phyloP scores from a whole-genome alignment of 768 basidiomycete species.

The Stropharia rugosoannulata region DNA sequence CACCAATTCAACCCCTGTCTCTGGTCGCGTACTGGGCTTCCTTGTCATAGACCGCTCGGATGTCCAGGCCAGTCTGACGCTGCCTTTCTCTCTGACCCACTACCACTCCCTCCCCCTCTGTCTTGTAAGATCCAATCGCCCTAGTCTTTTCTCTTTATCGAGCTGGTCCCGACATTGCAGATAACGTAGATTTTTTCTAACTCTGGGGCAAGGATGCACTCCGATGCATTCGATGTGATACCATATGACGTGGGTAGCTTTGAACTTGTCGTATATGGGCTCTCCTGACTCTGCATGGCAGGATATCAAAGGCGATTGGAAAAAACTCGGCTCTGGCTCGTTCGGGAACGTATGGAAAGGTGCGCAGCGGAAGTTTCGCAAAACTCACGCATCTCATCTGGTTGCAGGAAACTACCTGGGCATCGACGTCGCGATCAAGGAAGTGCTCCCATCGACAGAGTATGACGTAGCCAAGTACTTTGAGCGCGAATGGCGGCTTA shows the following conservation, averaged over 20 bases:
- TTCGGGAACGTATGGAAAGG: constrained; percentile 94
- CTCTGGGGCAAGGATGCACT: constrained; percentile 29
- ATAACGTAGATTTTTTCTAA: neutral
- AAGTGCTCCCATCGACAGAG: constrained; percentile 86
- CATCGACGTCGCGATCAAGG: constrained; percentile 95
- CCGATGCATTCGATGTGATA: constrained; percentile 85
- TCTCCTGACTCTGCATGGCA: constrained; percentile 25
- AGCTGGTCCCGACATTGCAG: neutral
- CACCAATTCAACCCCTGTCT: constrained; percentile 5
- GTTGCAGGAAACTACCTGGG: constrained; percentile 78
- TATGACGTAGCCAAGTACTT: constrained; percentile 98
- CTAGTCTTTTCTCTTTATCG: too few relatives aligned
- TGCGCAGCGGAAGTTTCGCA: constrained; percentile 19
- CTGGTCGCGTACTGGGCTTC: neutral
- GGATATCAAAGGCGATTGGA: constrained; percentile 89
- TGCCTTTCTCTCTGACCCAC: neutral
- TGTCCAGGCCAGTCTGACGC: constrained; percentile 6
- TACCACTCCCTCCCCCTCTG: neutral
- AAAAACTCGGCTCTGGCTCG: constrained; percentile 87
- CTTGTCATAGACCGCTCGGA: neutral
- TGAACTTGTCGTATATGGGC: neutral
- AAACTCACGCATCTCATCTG: constrained; percentile 25
- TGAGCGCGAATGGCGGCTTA: constrained; percentile 96
- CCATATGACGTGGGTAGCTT: constrained; percentile 67
- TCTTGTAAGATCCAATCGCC: neutral